These are phyloP conservation scores for Colletotrichum sojae DNA, from an alignment of 2,329 filamentous ascomycete genomes.

Conservation along the genomic window DNA sequence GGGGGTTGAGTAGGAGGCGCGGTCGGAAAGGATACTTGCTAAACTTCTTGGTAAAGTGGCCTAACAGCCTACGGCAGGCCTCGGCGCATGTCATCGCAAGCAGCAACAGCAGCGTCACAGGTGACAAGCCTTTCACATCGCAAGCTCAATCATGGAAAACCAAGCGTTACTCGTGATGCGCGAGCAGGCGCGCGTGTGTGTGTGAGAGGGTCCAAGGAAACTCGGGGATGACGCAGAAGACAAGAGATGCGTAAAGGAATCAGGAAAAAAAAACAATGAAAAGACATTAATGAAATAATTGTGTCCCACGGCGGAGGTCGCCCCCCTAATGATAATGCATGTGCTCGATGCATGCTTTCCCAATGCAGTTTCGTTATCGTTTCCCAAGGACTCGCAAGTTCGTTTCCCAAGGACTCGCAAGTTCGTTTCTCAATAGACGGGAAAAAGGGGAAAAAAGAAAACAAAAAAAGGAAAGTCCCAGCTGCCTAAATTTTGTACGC, in stretches of 20 bases:
- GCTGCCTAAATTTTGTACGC: conserved; percentile 38
- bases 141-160: conserved; percentile 17
- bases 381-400: conserved; percentile 14
- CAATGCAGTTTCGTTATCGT: conserved; percentile 24
- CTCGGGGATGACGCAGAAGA: no score
- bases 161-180: conserved; percentile 33
- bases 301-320: conserved; percentile 19
- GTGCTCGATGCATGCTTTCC: conserved; percentile 28
- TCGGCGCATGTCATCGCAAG: not conserved
- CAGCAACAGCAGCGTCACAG: not conserved
- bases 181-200: not conserved
- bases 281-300: conserved; percentile 26
- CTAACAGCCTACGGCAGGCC: not conserved
- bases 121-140: not conserved
- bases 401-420: not conserved
- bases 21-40: no score
- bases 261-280: not conserved
- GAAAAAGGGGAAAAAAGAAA: not conserved
- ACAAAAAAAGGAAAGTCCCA: conserved; percentile 21
- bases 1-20: not conserved
- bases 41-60: no score
- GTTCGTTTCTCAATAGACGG: not conserved
- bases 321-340: conserved; percentile 21
- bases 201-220: not conserved
- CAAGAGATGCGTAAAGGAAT: not conserved